Evolutionary conservation across 73 alveolate species (phyloP), one percentile per base, ranked within the genome.

Genomic region (Vitrella brassicaformis): DNA sequence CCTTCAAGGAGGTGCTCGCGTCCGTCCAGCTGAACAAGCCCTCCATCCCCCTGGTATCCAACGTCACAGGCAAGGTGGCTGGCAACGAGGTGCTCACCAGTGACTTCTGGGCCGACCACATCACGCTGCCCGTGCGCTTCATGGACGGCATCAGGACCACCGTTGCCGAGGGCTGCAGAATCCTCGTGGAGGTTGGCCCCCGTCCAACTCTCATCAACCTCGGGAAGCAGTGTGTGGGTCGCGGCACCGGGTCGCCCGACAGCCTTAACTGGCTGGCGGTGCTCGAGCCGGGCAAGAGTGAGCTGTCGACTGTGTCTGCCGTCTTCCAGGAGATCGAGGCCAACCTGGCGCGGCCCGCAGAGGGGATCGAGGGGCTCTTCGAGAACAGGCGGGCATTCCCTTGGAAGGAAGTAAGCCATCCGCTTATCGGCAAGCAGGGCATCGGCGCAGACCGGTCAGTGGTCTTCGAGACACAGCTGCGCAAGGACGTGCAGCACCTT

Each of bases 341-440:
- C 22, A 39, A 4, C 56, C 22, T 8, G 56, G 56, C 22, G 14
- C 4, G 56, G 56, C 56, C 4, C 56, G n/a, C n/a, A n/a, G n/a
- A n/a, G 9, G 70, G 18, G 29, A 9, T 26, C 14, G 30, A 19
- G 9, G 70, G 1, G 22, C 29, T 25, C 29, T 22, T 27, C 18
- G 1, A 8, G 32, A 26, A 31, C 45, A 1, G 67, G 26, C 26
- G 64, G 81, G 72, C 81, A 72, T 74, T 27, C 67, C 81, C 81
- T 14, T 74, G 81, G 81, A 46, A 66, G 31, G 73, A 74, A 65
- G 73, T 71, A 67, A 31, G 45, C 39, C 81, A 74, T 27, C 81
- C 81, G 8, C 26, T 74, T 67, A 45, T 74, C 67, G 29, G 66
- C 45, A 47, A 67, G 19, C 31, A 45, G 4, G 81, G 73, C 9